Evolutionary conservation across 768 basidiomycete species (phyloP), one percentile per base, ranked within the genome.

Genomic region (Boletellus ananiceps): DNA sequence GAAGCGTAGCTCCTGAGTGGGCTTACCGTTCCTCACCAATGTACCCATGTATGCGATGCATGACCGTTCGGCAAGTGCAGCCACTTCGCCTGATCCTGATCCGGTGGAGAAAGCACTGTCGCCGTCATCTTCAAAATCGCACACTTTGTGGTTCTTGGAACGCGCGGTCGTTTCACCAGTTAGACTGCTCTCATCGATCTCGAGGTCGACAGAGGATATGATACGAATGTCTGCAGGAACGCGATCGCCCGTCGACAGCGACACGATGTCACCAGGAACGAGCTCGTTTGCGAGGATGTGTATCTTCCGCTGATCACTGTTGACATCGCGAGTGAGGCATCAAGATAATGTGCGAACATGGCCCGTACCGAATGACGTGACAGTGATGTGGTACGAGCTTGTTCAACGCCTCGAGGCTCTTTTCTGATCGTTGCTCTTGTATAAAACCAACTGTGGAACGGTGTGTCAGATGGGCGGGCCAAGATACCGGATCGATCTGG

Each of bases 1-100:
- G 40, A 29, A 40, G 27, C 4, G 9, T 11, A 2, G 23, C 25
- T 32, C 21, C 29, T n/a, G 34, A 39, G 35, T 32, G 27, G 18
- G 55, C 71, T 58, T 49, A 85, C 93, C 94, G 63, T 86, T 94
- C 52, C 93, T 76, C 5, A 98, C 93, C 39, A 97, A 69, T 2
- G 94, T 97, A 7, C 94, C 94, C 95, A 98, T 96, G 62, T 93
- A 94, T 6, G 84, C 95, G 34, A 96, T 83, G 60, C 90, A 94
- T 6, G 75, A 79, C 56, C 94, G 74, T 54, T 97, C 94, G 3
- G 90, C 89, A 21, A 97, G 75, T 15, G 88, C 78, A 6, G 79
- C 65, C 64, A 63, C 60, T 51, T 65, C 69, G 16, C 55, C 65
- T 1, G 71, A 64, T 31, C 76, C 74, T 2, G 74, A 73, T 4